Evolutionary conservation across 257 asterid genomes (phyloP).

Genomic region (Capsicum pubescens): DNA sequence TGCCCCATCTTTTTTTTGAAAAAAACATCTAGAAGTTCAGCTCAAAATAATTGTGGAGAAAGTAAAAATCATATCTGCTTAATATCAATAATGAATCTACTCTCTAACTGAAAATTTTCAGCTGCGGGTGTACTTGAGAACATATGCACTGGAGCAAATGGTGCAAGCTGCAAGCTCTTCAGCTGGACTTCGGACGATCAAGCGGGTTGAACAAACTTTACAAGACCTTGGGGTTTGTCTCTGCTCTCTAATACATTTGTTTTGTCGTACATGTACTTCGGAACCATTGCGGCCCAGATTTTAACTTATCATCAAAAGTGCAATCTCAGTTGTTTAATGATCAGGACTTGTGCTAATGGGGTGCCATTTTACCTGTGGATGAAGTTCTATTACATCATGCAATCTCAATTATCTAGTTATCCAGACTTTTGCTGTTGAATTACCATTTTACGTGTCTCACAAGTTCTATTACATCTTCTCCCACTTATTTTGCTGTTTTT

Average conservation of each 20-base stretch:
- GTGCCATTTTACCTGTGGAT: conserved; percentile 6
- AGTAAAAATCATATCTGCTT: not conserved
- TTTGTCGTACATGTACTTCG: not conserved
- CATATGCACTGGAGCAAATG: conserved; percentile 94
- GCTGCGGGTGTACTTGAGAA: conserved; percentile 88
- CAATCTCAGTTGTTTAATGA: conserved; percentile 10
- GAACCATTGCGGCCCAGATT: not conserved
- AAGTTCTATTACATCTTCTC: not conserved
- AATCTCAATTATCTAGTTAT: conserved; percentile 5
- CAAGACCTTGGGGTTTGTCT: conserved; percentile 97
- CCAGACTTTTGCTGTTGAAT: not conserved
- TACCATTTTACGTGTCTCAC: conserved; percentile 16
- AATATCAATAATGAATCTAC: not conserved
- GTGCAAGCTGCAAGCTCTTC: conserved; percentile 99
- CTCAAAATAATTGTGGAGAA: no score
- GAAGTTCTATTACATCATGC: not conserved
- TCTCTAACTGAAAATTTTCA: conserved; percentile 51
- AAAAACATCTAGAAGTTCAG: no score
- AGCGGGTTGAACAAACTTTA: conserved; percentile 93
- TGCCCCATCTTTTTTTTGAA: no score
- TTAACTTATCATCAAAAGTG: not conserved
- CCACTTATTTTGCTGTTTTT: conserved; percentile 15
- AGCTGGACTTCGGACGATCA: conserved; percentile 96
- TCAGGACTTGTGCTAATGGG: not conserved
- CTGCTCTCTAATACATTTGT: conserved; percentile 27